phyloP scores from a whole-genome alignment of 371 early-diverging fungal species.

The Cokeromyces recurvatus region DNA sequence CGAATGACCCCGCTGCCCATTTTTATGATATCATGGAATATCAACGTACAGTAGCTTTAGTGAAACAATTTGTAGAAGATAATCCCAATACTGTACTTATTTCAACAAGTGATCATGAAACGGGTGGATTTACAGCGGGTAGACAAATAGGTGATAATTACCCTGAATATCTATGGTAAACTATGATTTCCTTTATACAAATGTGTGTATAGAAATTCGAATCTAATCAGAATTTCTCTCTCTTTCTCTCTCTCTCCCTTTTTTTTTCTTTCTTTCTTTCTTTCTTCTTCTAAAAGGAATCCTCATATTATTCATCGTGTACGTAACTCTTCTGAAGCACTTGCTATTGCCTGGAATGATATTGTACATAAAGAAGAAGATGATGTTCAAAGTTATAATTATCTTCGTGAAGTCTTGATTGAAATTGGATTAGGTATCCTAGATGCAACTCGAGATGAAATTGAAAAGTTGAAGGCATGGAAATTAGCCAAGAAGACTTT shows the following conservation, averaged over 20 bases:
- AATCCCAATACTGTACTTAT: constrained; percentile 83
- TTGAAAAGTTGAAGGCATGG: constrained; percentile 34
- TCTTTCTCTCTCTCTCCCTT: too few relatives aligned
- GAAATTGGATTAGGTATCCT: constrained; percentile 62
- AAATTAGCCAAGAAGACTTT: constrained; percentile 12
- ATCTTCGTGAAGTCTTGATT: constrained; percentile 41
- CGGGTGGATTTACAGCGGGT: constrained; percentile 86
- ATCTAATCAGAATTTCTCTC: too few relatives aligned
- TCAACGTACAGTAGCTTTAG: constrained; percentile 66
- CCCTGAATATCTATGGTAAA: constrained; percentile 82
- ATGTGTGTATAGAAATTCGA: too few relatives aligned
- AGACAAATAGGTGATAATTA: constrained; percentile 63
- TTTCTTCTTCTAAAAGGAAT: constrained; percentile 20
- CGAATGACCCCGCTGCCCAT: constrained; percentile 90
- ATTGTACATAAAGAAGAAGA: not conserved
- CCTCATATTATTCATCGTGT: constrained; percentile 74
- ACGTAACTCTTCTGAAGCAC: constrained; percentile 56
- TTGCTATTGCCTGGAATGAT: constrained; percentile 33
- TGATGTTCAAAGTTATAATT: constrained; percentile 3
- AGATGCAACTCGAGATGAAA: constrained; percentile 62
- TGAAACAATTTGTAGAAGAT: constrained; percentile 67
- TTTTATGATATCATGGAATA: constrained; percentile 88
- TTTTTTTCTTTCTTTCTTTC: not conserved
- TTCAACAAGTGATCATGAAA: constrained; percentile 91
- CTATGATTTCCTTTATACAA: too few relatives aligned